Evolutionary conservation across 176 grass and related monocot species (phyloP), one percentile per base, ranked within the genome.

Genomic region (Oropetium thomaeum): DNA sequence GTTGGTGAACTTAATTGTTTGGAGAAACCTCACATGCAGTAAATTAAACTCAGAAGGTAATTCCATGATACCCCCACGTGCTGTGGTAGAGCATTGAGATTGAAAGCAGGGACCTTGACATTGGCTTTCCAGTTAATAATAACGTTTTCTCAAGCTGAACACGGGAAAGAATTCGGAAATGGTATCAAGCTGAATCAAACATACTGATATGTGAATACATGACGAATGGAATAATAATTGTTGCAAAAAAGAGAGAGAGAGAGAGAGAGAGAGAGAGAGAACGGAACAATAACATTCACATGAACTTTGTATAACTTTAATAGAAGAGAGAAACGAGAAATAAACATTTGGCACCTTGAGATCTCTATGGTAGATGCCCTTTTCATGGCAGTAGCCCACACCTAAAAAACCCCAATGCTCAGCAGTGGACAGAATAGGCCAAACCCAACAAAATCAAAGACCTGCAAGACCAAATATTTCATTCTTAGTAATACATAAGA

Each of bases 91-190:
- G 93, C 93, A 71, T 90, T 93, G 19, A 97, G 90, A 4, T 90
- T 90, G 39, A 97, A 97, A 79, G 92, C 93, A 35, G 93, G 93
- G 17, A 97, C 85, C 82, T 97, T 97, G 82, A 97, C 81, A 20
- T 88, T 93, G 39, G 88, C 90, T 39, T 82, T 87, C 5, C 73
- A 71, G 81, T 97, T 83, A 27, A 93, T 75, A 67, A 97, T 90
- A 61, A 97, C 83, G 10, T n/a, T n/a, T 97, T 97, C 54, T 97
- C 94, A 34, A 88, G 90, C 90, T 96, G 82, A n/a, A n/a, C 5
- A 73, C 4, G n/a, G 29, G 20, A 62, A 17, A 10, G 5, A n/a
- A n/a, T n/a, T n/a, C n/a, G n/a, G 23, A 5, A 65, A 64, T 73
- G 8, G 25, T 22, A 22, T 22, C 8, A 33, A 26, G 42, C 13